These are phyloP conservation scores for Trifolium fragiferum DNA, from an alignment of 306 rosid species.

Conservation along the genomic window DNA sequence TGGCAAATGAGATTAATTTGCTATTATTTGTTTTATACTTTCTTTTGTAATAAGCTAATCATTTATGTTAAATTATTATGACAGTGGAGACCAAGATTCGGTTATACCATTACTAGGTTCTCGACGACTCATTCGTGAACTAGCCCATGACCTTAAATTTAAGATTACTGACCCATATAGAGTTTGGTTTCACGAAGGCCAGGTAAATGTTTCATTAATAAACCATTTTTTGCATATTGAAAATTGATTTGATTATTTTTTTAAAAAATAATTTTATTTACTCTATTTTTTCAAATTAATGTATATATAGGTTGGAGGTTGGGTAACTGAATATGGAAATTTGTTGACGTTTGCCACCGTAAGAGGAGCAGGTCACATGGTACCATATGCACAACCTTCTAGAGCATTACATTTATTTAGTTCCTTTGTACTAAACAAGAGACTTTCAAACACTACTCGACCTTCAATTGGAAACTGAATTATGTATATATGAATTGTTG, in stretches of 20 bases:
- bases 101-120: slow-evolving; percentile 86
- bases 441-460: slow-evolving; percentile 70
- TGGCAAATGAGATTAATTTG: background rate
- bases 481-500: background rate
- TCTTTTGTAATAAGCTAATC: background rate
- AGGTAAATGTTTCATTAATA: slow-evolving; percentile 46
- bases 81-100: slow-evolving; percentile 92
- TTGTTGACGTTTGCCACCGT: slow-evolving; percentile 78
- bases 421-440: slow-evolving; percentile 60
- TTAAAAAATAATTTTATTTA: background rate
- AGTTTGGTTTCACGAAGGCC: slow-evolving; percentile 91
- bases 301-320: slow-evolving; percentile 67
- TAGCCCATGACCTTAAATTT: slow-evolving; percentile 73
- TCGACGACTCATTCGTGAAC: slow-evolving; percentile 76
- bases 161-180: slow-evolving; percentile 72
- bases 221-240: slow-evolving; percentile 2
- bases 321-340: slow-evolving; percentile 88
- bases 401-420: slow-evolving; percentile 77
- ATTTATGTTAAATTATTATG: slow-evolving; percentile 4
- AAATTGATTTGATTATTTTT: background rate
- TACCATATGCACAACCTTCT: slow-evolving; percentile 87
- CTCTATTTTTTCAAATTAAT: background rate
- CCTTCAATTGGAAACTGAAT: slow-evolving; percentile 52
- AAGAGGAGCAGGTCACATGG: slow-evolving; percentile 94
- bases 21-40: background rate